A percentile compares a stretch with the other conserved stretches of the same genome.
Conservation (phyloP, 805 yeast species). For the Jamesozyma hellenica region DNA sequence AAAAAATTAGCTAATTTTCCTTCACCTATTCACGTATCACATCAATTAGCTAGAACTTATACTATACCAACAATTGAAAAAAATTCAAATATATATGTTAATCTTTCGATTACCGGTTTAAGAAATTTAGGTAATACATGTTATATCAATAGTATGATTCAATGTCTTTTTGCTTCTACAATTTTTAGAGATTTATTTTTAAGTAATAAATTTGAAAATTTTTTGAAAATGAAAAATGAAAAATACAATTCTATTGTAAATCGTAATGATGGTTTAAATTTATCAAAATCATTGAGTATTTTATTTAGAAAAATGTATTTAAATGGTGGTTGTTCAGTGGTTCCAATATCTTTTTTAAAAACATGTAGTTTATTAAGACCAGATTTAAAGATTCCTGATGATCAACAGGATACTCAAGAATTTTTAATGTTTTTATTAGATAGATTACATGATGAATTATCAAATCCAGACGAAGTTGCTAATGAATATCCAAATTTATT, state of each 20-base stretch:
- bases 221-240: conserved; percentile 22
- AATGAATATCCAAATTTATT: conserved; percentile 32
- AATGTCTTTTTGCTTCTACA: conserved; percentile 50
- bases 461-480: conserved; percentile 31
- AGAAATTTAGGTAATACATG: conserved; percentile 66
- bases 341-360: conserved; percentile 55
- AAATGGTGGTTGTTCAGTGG: conserved; percentile 51
- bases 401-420: conserved; percentile 78
- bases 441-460: conserved; percentile 56
- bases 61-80: conserved; percentile 33
- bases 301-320: conserved; percentile 48
- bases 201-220: conserved; percentile 36
- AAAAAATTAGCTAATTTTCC: neutral
- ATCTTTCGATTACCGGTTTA: conserved; percentile 48
- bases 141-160: conserved; percentile 65
- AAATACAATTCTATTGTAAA: conserved; percentile 6
- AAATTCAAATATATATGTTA: conserved; percentile 31
- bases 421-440: conserved; percentile 58
- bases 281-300: conserved; percentile 41
- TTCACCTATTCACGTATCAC: neutral
- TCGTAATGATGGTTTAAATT: conserved; percentile 2
- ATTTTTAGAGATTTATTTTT: conserved; percentile 41
- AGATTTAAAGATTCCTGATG: conserved; percentile 56
- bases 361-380: conserved; percentile 46
- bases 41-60: conserved; percentile 4